Base-by-base conservation (phyloP, 352 stramenopile species). In the Pythium biforme region DNA sequence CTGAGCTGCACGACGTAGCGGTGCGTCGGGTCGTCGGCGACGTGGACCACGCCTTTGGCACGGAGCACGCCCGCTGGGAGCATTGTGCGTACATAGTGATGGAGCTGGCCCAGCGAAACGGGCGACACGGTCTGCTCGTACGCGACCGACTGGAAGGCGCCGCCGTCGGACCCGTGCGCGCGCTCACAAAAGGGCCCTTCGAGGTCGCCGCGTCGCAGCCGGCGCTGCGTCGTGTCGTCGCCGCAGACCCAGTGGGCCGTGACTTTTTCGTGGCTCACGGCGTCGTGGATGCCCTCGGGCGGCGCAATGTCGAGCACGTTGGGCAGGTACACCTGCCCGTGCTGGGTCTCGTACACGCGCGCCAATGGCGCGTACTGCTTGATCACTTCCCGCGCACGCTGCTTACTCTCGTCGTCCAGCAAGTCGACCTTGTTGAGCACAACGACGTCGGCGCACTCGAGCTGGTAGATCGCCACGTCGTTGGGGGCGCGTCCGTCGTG, bases 401-500 rank as follows among this genome's bases (percentile, higher is more conserved):
- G 40, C 22, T 79, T 68, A 19, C 55, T 62, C 0, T 50, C 45
- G 3, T 77, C 75, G 39, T 74, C 51, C 62, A 93, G 63, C 11
- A 93, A 64, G 52, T 93, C 84, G 33, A 89, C 73, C 62, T 93
- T 93, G 66, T 93, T 93, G n/a, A 93, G 77, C 58, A 92, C 60
- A 33, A 93, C 82, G 20, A 92, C 77, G 55, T 93, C 84, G 3
- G 84, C 84, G 39, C 80, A 89, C 12, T 70, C 58, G n/a, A 93
- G 67, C 64, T 93, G 84, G 29, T 77, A 71, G 25, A 80, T 54
- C 19, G 81, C 76, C 12, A 89, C 81, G 33, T 64, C 70, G 58
- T 72, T 82, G 3, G 73, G 72, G n/a, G 37, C 46, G 8, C 65
- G 31, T 1, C 53, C 70, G 1, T 69, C 50, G 0, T 34, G 45